Conservation (phyloP, 768 basidiomycete genomes). For the Asterophora lycoperdoides region DNA sequence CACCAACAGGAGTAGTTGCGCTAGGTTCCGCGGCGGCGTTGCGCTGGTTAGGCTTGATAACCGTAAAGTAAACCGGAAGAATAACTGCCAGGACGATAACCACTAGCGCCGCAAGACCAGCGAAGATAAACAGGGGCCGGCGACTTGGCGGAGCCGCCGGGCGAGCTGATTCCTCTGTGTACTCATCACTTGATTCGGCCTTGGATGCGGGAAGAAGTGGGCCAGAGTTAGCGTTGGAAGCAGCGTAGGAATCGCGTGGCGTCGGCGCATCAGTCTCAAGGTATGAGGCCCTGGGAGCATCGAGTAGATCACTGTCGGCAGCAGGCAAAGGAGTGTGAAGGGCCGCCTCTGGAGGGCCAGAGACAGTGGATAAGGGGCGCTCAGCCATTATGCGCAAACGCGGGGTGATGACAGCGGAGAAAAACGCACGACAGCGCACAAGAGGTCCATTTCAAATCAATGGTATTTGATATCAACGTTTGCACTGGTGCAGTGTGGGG, state of each 20-base stretch:
- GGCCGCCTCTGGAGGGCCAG: slow-evolving; percentile 9
- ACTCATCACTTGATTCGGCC: slow-evolving; percentile 7
- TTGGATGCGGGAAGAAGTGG: slow-evolving; percentile 13
- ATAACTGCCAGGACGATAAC: slow-evolving; percentile 44
- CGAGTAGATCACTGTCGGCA: slow-evolving; percentile 6
- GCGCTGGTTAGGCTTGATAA: slow-evolving; percentile 39
- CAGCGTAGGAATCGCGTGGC: slow-evolving; percentile 13
- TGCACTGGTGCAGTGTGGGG: too few relatives aligned
- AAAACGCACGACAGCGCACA: too few relatives aligned
- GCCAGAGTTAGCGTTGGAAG: slow-evolving; percentile 13
- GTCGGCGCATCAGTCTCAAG: slow-evolving; percentile 8
- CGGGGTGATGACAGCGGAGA: slow-evolving; percentile 8
- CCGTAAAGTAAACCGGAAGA: slow-evolving; percentile 54
- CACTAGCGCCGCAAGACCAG: slow-evolving; percentile 34
- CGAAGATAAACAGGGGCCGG: slow-evolving; percentile 19
- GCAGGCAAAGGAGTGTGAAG: slow-evolving; percentile 13
- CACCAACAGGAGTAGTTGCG: slow-evolving; percentile 7
- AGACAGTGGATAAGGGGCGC: slow-evolving; percentile 10
- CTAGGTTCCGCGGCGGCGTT: slow-evolving; percentile 7
- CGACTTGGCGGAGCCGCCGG: slow-evolving; percentile 13
- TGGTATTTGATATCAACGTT: too few relatives aligned
- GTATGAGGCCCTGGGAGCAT: slow-evolving; percentile 13
- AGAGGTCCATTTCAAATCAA: too few relatives aligned
- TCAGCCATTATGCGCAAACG: slow-evolving; percentile 12
- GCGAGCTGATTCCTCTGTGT: slow-evolving; percentile 3